Evolutionary conservation across 78 protist genomes (phyloP).

Genomic region (Planoprotostelium fungivorum): DNA sequence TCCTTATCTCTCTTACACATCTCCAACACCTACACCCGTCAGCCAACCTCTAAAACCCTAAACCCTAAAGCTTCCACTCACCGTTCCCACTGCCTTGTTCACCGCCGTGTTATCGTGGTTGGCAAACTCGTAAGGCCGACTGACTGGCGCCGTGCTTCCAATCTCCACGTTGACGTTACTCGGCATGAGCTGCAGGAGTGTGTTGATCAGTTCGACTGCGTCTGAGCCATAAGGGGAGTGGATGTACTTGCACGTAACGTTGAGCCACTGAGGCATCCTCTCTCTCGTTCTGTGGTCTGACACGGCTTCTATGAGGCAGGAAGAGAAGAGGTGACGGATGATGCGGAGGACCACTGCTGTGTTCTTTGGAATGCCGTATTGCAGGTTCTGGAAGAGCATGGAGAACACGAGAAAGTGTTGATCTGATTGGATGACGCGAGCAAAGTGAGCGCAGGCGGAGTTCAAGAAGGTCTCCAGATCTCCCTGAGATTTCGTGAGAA

Average conservation of each 20-base stretch:
- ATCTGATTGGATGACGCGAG: background rate
- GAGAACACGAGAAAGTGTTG: background rate
- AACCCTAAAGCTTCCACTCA: background rate
- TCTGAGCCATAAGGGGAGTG: background rate
- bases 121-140: background rate
- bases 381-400: background rate
- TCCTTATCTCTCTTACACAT: background rate
- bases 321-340: background rate
- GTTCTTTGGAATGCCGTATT: background rate
- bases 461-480: background rate
- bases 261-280: background rate
- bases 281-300: background rate
- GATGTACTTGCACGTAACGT: background rate
- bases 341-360: background rate
- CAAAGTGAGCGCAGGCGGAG: background rate
- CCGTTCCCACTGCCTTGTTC: background rate
- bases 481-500: no score
- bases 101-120: background rate
- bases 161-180: background rate
- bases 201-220: background rate
- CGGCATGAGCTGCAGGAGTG: background rate
- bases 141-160: background rate
- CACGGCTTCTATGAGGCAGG: background rate
- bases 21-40: background rate
- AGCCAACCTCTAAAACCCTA: no score